phyloP scores from a whole-genome alignment of 495 filamentous ascomycete species.

The Talaromyces borbonicus region DNA sequence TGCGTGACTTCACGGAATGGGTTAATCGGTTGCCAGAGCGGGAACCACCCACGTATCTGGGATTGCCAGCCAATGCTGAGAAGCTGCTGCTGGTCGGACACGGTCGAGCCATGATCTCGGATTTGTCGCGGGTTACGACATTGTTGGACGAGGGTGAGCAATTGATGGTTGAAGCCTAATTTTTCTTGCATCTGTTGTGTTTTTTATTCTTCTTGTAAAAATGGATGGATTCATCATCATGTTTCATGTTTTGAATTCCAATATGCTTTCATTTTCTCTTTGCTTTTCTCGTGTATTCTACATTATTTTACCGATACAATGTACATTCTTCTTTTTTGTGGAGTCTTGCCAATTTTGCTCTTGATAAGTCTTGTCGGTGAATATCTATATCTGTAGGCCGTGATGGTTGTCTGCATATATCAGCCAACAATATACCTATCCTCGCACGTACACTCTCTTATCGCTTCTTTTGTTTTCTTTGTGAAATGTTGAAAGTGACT shows the following conservation, averaged over 20 bases:
- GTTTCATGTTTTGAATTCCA: neutral
- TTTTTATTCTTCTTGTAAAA: neutral
- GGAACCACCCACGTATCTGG: conserved; percentile 95
- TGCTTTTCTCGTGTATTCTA: too few relatives aligned
- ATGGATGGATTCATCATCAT: too few relatives aligned
- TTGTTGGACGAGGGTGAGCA: conserved; percentile 92
- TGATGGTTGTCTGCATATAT: too few relatives aligned
- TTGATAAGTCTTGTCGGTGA: too few relatives aligned
- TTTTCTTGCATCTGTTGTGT: neutral
- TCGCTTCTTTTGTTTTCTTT: too few relatives aligned
- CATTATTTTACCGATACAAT: too few relatives aligned
- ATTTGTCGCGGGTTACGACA: conserved; percentile 71
- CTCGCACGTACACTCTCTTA: too few relatives aligned
- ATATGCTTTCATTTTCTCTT: neutral
- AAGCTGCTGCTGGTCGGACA: conserved; percentile 88
- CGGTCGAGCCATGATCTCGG: conserved; percentile 73
- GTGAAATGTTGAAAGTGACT: too few relatives aligned
- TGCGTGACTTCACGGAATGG: conserved; percentile 85
- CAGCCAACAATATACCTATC: too few relatives aligned
- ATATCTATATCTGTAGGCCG: too few relatives aligned
- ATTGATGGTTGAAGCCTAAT: conserved; percentile 62
- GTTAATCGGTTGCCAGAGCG: conserved; percentile 86
- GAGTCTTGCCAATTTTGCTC: too few relatives aligned
- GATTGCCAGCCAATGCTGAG: conserved; percentile 91
- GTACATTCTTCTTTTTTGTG: too few relatives aligned